Percentiles rank a stretch among this genome's conserved stretches.
These are phyloP conservation scores for Sungouiozyma ichnusensis DNA, from an alignment of 805 yeast genomes.

Conservation along the genomic window DNA sequence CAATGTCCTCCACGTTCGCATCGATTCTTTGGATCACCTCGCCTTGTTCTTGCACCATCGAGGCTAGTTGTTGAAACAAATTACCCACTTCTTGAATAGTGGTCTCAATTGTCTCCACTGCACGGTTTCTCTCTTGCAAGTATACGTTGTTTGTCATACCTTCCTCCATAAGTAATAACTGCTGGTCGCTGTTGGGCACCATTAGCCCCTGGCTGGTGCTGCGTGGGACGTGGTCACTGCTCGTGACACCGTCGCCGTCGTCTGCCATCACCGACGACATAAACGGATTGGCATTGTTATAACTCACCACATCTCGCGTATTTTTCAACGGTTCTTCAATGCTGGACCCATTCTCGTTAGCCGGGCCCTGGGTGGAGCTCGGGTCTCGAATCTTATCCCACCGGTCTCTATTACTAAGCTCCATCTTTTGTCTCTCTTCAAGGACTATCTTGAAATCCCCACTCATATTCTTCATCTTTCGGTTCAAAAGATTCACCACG, in stretches of 20 bases:
- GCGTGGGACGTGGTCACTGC: slow-evolving; percentile 1
- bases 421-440: slow-evolving; percentile 76
- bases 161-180: slow-evolving; percentile 72
- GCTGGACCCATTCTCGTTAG: neutral
- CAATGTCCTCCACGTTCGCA: slow-evolving; percentile 86
- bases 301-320: slow-evolving; percentile 5
- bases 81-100: slow-evolving; percentile 96
- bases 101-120: slow-evolving; percentile 94
- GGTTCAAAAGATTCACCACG: slow-evolving; percentile 77
- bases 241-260: slow-evolving; percentile 9
- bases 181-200: slow-evolving; percentile 60
- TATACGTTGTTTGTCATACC: slow-evolving; percentile 48
- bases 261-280: slow-evolving; percentile 27
- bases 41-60: slow-evolving; percentile 97
- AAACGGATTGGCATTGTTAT: slow-evolving; percentile 33
- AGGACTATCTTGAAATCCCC: slow-evolving; percentile 87
- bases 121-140: slow-evolving; percentile 72
- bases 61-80: slow-evolving; percentile 85
- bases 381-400: slow-evolving; percentile 54
- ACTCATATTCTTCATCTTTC: slow-evolving; percentile 83
- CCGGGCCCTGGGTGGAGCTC: slow-evolving; percentile 27
- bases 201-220: slow-evolving; percentile 34
- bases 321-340: neutral
- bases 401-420: slow-evolving; percentile 66
- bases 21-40: slow-evolving; percentile 94